Evolutionary conservation across 139 green algal genomes (phyloP).

Genomic region (Edaphochlamys debaryana): DNA sequence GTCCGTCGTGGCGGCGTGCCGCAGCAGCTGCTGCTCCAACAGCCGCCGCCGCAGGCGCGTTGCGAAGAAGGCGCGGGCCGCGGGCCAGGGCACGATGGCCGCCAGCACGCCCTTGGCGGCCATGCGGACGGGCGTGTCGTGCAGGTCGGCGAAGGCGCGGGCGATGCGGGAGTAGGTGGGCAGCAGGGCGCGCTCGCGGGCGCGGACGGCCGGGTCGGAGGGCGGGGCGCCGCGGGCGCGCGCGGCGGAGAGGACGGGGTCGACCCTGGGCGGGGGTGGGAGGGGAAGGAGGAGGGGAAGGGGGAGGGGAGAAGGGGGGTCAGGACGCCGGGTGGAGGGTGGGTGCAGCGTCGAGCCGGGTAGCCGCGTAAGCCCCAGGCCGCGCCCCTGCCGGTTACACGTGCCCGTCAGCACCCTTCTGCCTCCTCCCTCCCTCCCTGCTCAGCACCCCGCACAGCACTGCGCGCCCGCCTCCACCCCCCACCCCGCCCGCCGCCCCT

Average conservation of each 20-base stretch:
- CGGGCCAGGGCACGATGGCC: slow-evolving; percentile 33
- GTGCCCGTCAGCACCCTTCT: too few species aligned
- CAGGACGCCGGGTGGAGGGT: background rate
- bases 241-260: slow-evolving; percentile 72
- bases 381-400: too few species aligned
- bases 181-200: slow-evolving; percentile 81
- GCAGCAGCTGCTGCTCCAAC: slow-evolving; percentile 72
- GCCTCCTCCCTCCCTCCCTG: too few species aligned
- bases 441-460: too few species aligned
- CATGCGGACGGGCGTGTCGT: slow-evolving; percentile 97
- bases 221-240: slow-evolving; percentile 47
- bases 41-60: slow-evolving; percentile 81
- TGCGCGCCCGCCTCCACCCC: too few species aligned
- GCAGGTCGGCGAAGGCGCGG: slow-evolving; percentile 95
- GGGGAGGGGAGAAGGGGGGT: background rate
- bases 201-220: slow-evolving; percentile 61
- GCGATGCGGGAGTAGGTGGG: slow-evolving; percentile 86
- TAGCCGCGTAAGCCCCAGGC: too few species aligned
- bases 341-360: too few species aligned
- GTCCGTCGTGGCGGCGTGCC: slow-evolving; percentile 66
- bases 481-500: background rate
- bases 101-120: slow-evolving; percentile 67
- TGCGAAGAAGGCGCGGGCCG: slow-evolving; percentile 87
- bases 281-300: background rate
- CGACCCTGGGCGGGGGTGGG: slow-evolving; percentile 60